These are phyloP conservation scores for Hirsutella minnesotensis DNA, from an alignment of 2,329 filamentous ascomycete species.

Conservation along the genomic window DNA sequence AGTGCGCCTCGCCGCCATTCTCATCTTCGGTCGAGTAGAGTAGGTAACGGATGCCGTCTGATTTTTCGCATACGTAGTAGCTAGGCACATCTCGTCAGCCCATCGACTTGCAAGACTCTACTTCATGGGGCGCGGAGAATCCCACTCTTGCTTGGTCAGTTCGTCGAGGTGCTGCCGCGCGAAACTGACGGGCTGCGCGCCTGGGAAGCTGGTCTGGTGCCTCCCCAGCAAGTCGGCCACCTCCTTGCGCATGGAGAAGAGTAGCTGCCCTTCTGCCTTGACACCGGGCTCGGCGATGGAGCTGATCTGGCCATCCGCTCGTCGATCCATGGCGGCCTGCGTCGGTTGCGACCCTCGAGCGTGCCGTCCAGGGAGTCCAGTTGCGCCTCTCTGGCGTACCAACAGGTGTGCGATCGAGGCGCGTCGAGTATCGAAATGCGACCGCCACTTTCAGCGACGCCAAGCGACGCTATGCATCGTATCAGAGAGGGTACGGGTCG, in stretches of 20 bases:
- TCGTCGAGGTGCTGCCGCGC: constrained; percentile 70
- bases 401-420: background rate
- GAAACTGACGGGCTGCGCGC: constrained; percentile 91
- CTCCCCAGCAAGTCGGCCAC: constrained; percentile 67
- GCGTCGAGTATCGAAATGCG: background rate
- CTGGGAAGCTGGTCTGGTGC: constrained; percentile 61
- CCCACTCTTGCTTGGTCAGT: constrained; percentile 64
- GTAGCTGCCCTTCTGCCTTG: constrained; percentile 49
- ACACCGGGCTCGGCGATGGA: constrained; percentile 52
- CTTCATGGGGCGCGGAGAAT: constrained; percentile 3
- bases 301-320: constrained; percentile 24
- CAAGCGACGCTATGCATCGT: background rate
- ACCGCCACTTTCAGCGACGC: background rate
- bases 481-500: background rate
- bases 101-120: too few relatives aligned
- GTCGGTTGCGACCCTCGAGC: too few relatives aligned
- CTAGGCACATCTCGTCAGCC: constrained; percentile 21
- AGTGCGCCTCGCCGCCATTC: constrained; percentile 56
- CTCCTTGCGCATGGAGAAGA: constrained; percentile 52
- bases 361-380: too few relatives aligned
- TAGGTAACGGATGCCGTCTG: constrained; percentile 90
- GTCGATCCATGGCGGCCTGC: constrained; percentile 14
- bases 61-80: constrained; percentile 98
- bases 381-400: background rate
- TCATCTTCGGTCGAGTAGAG: constrained; percentile 71